Percentiles rank a stretch among this genome's conserved stretches.
Evolutionary conservation across 176 grass and related monocot genomes (phyloP).

Genomic region (Panicum miliaceum): DNA sequence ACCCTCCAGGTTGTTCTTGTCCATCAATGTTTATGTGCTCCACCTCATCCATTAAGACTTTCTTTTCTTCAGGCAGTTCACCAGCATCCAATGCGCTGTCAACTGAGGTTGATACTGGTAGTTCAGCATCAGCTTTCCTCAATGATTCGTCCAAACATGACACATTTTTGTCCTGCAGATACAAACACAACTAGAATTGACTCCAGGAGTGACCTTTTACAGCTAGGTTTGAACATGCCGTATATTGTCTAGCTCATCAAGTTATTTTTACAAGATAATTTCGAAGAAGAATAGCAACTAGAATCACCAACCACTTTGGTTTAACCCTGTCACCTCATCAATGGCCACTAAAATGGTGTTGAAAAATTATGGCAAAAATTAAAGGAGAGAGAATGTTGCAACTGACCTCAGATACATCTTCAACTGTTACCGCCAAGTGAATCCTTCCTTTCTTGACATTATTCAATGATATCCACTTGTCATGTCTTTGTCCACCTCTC

Average conservation of each 20-base stretch:
- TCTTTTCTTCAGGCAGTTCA: constrained; percentile 48
- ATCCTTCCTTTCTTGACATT: constrained; percentile 92
- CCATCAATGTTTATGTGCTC: constrained; percentile 80
- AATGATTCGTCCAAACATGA: constrained; percentile 46
- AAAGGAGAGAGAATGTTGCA: constrained; percentile 10
- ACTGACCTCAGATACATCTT: constrained; percentile 50
- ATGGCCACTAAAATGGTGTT: constrained; percentile 6
- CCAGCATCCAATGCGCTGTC: constrained; percentile 35
- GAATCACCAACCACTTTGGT: constrained; percentile 6
- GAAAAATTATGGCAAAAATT: constrained; percentile 6
- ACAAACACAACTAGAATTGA: constrained; percentile 20
- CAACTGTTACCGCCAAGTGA: constrained; percentile 75
- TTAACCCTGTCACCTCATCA: neutral
- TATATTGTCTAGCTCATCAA: constrained; percentile 18
- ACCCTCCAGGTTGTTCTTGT: constrained; percentile 68
- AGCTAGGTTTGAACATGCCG: neutral
- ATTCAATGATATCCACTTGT: constrained; percentile 87
- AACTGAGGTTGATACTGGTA: constrained; percentile 31
- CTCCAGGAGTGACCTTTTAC: constrained; percentile 24
- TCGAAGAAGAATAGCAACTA: neutral
- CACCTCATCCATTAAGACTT: constrained; percentile 62
- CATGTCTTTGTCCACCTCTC: constrained; percentile 86
- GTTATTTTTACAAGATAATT: constrained; percentile 29
- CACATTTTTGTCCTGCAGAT: constrained; percentile 48
- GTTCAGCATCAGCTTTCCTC: constrained; percentile 36